Base-by-base conservation (phyloP, 2,329 filamentous ascomycete genomes). In the Neofusicoccum laricinum region DNA sequence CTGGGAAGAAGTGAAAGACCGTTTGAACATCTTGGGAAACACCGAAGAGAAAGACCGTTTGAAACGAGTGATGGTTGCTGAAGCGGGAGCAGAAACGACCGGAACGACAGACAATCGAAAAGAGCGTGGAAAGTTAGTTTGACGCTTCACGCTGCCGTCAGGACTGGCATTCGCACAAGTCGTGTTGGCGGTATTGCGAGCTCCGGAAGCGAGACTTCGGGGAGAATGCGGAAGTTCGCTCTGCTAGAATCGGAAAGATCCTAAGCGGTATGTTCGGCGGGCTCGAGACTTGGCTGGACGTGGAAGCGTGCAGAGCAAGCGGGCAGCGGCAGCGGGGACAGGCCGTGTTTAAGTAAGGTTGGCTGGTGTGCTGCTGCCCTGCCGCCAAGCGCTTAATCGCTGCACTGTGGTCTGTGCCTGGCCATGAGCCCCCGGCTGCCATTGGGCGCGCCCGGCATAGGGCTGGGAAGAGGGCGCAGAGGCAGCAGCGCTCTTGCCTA, bases 1-100 rank as follows among this genome's bases (percentile, higher is more conserved):
- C 55, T 59, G 41, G 55, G 55, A 59, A 59, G 55, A 89, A 78
- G 88, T 85, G 82, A 95, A 93, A 75, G 93, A 93, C 78, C 92
- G 92, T 83, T 93, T 96, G 85, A 97, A 96, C 92, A 97, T 97
- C 79, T 77, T 83, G 82, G 75, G 73, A 70, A 71, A 32, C 71
- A 70, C 69, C 72, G 75, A 78, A 78, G 76, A 77, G 71, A 74
- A 72, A 71, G 71, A 76, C 73, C 72, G 76, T 72, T 45, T 53
- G 61, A 53, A 63, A 46, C 25, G 46, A 53, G 61, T 10, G 36
- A 45, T 12, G 17, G 8, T 4, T 15, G 21, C 21, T 17, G 46
- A 53, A 11, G 11, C 21, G 10, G 46, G 36, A 48, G 43, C 19
- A 45, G 55, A 59, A 46, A 59, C 25, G 41, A 59, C 41, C 40